Percentiles rank a stretch among this genome's conserved stretches.
Evolutionary conservation across 163 green algal species (phyloP).

Genomic region (Coccomyxa subellipsoidea): DNA sequence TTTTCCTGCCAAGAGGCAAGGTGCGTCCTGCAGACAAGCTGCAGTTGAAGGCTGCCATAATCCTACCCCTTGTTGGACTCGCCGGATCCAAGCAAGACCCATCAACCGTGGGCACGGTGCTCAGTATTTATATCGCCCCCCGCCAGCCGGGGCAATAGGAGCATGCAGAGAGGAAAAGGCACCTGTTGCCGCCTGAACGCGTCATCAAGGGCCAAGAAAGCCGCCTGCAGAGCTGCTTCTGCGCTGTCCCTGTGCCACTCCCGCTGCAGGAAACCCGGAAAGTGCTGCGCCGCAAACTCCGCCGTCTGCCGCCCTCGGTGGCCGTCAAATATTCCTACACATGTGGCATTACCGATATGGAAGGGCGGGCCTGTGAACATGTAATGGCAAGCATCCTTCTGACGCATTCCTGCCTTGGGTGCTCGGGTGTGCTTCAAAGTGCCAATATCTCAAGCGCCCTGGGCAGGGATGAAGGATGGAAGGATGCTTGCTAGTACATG

Average conservation of each 20-base stretch:
- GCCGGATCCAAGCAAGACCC: too few species aligned
- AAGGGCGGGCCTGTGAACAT: too few species aligned
- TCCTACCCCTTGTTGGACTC: too few species aligned
- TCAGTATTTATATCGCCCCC: too few species aligned
- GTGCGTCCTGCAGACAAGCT: too few species aligned
- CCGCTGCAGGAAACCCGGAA: constrained; percentile 11
- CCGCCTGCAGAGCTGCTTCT: constrained; percentile 29
- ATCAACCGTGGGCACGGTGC: too few species aligned
- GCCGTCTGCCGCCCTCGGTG: constrained; percentile 70
- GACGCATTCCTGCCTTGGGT: not conserved
- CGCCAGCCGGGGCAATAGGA: too few species aligned
- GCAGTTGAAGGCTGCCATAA: too few species aligned
- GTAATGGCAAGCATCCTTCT: not conserved
- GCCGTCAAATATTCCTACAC: constrained; percentile 86
- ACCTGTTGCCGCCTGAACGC: constrained; percentile 30
- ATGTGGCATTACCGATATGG: too few species aligned
- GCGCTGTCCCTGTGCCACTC: constrained; percentile 17
- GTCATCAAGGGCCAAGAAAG: constrained; percentile 46
- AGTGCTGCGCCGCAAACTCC: constrained; percentile 38
- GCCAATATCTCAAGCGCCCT: not conserved
- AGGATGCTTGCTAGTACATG: too few species aligned
- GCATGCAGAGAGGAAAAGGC: not conserved
- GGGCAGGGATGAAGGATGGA: not conserved
- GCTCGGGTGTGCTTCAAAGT: not conserved
- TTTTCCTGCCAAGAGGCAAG: too few species aligned